These are phyloP conservation scores for Elaeagnus macrophylla DNA, from an alignment of 306 rosid species.

Conservation along the genomic window DNA sequence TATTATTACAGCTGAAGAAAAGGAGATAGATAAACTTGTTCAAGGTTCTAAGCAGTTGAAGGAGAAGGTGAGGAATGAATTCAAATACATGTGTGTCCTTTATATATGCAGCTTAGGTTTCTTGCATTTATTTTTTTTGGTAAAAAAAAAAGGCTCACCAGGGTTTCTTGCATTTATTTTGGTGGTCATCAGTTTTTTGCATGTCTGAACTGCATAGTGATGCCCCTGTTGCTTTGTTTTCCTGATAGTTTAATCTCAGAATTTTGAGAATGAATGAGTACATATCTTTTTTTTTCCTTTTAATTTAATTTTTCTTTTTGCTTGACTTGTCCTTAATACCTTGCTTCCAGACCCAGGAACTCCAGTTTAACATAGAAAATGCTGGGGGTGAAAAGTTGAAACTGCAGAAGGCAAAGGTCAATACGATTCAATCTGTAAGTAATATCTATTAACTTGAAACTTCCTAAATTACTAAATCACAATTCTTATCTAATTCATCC, in stretches of 20 bases:
- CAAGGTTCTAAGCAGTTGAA: conserved; percentile 74
- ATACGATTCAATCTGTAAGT: conserved; percentile 83
- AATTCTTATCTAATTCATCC: conserved; percentile 25
- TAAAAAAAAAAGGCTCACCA: no score
- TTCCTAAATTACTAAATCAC: conserved; percentile 12
- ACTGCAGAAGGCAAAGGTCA: conserved; percentile 71
- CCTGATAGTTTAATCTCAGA: no score
- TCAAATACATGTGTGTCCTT: conserved; percentile 11
- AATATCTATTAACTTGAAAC: conserved; percentile 6
- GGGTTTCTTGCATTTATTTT: no score
- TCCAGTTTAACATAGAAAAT: conserved; percentile 78
- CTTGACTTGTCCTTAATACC: conserved; percentile 3
- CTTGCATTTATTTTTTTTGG: no score
- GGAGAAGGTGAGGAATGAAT: conserved; percentile 52
- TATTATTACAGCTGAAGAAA: conserved; percentile 57
- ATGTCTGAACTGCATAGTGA: background rate
- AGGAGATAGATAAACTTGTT: conserved; percentile 47
- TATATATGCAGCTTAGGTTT: conserved; percentile 15
- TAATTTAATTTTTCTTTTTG: conserved; percentile 16
- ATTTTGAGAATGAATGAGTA: background rate
- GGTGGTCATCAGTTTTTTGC: background rate
- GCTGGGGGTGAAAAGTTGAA: conserved; percentile 84
- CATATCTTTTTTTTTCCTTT: background rate
- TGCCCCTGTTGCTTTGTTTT: no score
- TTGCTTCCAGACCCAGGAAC: conserved; percentile 53